Percentiles rank a stretch among this genome's conserved stretches.
Evolutionary conservation across 441 rosid genomes (phyloP).

Genomic region (Kokia cookei): DNA sequence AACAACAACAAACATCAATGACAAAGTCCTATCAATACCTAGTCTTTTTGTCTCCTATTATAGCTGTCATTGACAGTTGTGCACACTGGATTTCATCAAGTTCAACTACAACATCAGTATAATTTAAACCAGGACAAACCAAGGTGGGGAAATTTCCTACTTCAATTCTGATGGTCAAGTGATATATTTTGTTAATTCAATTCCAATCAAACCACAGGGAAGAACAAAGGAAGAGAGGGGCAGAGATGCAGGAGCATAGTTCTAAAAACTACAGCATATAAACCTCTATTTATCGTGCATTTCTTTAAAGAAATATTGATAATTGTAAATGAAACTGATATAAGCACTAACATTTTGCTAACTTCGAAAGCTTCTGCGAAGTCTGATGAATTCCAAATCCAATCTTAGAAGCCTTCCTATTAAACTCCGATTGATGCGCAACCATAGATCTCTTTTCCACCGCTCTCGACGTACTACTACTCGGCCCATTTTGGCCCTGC

Average conservation of each 20-base stretch:
- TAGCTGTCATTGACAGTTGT: background rate
- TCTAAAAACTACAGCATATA: background rate
- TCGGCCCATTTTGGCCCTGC: background rate
- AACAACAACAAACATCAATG: background rate
- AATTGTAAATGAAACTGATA: background rate
- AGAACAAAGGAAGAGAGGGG: background rate
- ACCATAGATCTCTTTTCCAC: background rate
- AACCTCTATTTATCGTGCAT: background rate
- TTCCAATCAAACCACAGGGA: background rate
- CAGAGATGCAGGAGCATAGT: background rate
- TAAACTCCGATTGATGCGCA: background rate
- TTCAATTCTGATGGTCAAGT: background rate
- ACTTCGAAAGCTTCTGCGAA: background rate
- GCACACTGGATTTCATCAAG: background rate
- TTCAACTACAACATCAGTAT: background rate
- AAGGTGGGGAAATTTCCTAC: background rate
- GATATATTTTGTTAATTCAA: background rate
- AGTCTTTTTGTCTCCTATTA: background rate
- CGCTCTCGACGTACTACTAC: background rate
- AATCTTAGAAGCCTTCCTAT: background rate
- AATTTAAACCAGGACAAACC: background rate
- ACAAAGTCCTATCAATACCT: background rate
- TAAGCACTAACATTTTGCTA: background rate
- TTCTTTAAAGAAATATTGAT: background rate
- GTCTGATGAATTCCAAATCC: slow-evolving; percentile 4